Evolutionary conservation across 129 eudicot species (phyloP).

Genomic region (Lonicera japonica): DNA sequence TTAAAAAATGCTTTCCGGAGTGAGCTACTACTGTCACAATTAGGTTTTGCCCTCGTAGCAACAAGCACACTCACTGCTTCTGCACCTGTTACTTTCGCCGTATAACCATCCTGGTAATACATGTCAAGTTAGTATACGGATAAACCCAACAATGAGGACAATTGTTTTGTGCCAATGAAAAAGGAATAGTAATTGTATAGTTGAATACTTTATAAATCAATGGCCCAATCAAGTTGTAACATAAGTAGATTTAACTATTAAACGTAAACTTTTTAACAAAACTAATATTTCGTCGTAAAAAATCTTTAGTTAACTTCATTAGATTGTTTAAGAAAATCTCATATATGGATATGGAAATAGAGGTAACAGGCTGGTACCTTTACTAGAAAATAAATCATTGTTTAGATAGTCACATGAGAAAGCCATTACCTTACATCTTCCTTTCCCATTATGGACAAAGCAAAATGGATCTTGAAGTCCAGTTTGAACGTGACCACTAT

Average conservation of each 20-base stretch:
- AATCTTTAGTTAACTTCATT: too few species aligned
- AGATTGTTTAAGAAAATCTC: too few species aligned
- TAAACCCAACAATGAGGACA: background rate
- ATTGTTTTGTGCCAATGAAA: too few species aligned
- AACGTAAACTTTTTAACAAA: background rate
- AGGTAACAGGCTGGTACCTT: too few species aligned
- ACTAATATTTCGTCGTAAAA: background rate
- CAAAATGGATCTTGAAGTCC: slow-evolving; percentile 75
- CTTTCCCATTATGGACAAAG: slow-evolving; percentile 41
- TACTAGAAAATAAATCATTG: background rate
- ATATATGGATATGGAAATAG: too few species aligned
- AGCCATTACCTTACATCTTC: slow-evolving; percentile 66
- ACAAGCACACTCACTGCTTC: slow-evolving; percentile 55
- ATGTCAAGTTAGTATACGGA: slow-evolving; percentile 16
- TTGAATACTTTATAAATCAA: background rate
- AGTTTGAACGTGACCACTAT: slow-evolving; percentile 87
- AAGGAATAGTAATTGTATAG: too few species aligned
- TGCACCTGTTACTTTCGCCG: slow-evolving; percentile 41
- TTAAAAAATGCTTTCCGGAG: slow-evolving; percentile 51
- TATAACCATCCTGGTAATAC: slow-evolving; percentile 75
- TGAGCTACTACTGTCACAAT: slow-evolving; percentile 40
- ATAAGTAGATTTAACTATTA: background rate
- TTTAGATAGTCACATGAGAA: background rate
- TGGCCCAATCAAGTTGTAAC: background rate
- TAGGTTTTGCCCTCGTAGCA: slow-evolving; percentile 66